phyloP scores from a whole-genome alignment of 305 asterid genomes.

The Plantago lanceolata region DNA sequence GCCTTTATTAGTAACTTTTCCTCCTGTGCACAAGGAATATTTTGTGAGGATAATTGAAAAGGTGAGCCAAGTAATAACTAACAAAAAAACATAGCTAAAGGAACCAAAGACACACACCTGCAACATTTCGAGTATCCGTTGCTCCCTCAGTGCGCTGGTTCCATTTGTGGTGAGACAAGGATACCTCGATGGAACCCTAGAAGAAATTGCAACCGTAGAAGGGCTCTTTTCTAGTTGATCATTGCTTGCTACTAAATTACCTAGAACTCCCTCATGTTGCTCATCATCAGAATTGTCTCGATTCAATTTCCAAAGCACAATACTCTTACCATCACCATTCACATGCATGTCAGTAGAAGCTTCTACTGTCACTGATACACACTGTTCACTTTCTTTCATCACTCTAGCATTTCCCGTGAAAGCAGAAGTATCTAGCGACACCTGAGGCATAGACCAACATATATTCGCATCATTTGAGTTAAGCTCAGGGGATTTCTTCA shows the following conservation, averaged over 20 bases:
- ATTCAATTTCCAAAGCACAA: background rate
- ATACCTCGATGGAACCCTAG: constrained; percentile 55
- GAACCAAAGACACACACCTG: constrained; percentile 54
- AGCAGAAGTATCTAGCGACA: constrained; percentile 38
- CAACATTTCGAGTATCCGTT: too few relatives aligned
- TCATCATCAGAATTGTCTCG: background rate
- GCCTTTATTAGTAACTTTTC: constrained; percentile 80
- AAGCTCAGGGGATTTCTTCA: constrained; percentile 29
- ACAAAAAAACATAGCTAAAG: constrained; percentile 21
- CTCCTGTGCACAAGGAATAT: constrained; percentile 52
- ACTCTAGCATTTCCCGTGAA: constrained; percentile 31
- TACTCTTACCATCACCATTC: constrained; percentile 6
- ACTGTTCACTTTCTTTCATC: constrained; percentile 26
- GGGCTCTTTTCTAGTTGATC: constrained; percentile 28
- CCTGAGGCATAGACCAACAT: constrained; percentile 34
- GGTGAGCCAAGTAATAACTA: constrained; percentile 16
- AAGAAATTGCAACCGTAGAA: constrained; percentile 35
- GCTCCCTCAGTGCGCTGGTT: constrained; percentile 62
- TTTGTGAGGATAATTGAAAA: constrained; percentile 16
- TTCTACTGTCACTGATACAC: constrained; percentile 26
- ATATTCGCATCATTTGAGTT: constrained; percentile 36
- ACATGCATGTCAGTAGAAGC: constrained; percentile 4
- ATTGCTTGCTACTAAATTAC: constrained; percentile 12
- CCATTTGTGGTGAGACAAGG: constrained; percentile 55
- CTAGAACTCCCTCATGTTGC: background rate